Conservation (phyloP, 768 basidiomycete genomes). For the Wakefieldia striispora region DNA sequence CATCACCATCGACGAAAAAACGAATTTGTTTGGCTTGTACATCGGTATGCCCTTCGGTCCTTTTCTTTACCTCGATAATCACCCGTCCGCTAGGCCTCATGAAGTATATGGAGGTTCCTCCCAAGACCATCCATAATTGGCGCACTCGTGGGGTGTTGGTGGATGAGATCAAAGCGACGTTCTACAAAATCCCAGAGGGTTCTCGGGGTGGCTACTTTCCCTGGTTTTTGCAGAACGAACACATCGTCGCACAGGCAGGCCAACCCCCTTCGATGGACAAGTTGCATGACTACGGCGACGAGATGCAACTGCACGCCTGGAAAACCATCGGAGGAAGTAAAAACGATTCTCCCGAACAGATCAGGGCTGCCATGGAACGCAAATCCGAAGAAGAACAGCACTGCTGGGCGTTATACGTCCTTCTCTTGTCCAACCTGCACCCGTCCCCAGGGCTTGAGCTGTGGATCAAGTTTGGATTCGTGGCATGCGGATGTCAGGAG, state of each 20-base stretch:
- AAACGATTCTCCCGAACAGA: neutral
- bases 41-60: constrained; percentile 1
- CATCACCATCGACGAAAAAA: too few species aligned
- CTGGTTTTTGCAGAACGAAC: constrained; percentile 37
- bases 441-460: neutral
- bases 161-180: constrained; percentile 33
- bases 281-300: too few species aligned
- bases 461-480: constrained; percentile 23
- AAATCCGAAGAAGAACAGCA: neutral
- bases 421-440: neutral
- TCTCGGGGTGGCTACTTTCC: constrained; percentile 32
- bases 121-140: constrained; percentile 35
- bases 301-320: constrained; percentile 3
- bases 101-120: constrained; percentile 10
- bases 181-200: constrained; percentile 20
- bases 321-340: constrained; percentile 7
- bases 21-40: constrained; percentile 11
- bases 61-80: too few species aligned
- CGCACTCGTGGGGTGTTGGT: constrained; percentile 29
- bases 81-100: constrained; percentile 22
- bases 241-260: constrained; percentile 24
- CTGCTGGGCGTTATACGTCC: constrained; percentile 3
- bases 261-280: neutral
- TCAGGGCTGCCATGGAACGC: neutral
- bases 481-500: constrained; percentile 9